These are phyloP conservation scores for Chlorella sp. DNA, from an alignment of 139 green algal species.

Conservation along the genomic window DNA sequence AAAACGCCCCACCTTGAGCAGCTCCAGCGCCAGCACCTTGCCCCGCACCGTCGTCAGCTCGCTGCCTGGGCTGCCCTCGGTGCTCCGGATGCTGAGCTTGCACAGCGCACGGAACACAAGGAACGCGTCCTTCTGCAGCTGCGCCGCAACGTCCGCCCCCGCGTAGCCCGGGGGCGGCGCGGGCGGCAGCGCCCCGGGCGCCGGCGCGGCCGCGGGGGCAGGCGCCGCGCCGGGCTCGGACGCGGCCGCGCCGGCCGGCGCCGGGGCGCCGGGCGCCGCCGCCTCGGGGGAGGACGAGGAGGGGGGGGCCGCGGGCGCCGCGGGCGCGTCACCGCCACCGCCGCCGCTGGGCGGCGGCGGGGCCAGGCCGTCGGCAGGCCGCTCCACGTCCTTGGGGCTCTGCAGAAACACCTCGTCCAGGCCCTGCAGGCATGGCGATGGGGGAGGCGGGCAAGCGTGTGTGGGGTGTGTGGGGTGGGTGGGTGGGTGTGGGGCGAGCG, in stretches of 20 bases:
- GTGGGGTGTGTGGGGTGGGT: no score
- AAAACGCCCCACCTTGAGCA: no score
- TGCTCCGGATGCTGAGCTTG: slow-evolving; percentile 90
- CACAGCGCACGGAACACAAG: slow-evolving; percentile 97
- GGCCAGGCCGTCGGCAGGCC: slow-evolving; percentile 10
- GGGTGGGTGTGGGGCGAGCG: no score
- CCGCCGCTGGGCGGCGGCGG: no score
- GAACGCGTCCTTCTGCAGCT: slow-evolving; percentile 91
- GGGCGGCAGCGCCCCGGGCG: slow-evolving; percentile 14
- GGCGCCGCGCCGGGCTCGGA: not conserved
- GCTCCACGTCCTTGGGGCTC: not conserved
- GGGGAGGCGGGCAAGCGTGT: no score
- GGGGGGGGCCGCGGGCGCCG: no score
- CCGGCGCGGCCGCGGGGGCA: not conserved
- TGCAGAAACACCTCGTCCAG: slow-evolving; percentile 62
- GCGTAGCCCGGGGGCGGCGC: not conserved
- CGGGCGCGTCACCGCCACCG: no score
- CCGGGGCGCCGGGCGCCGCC: no score
- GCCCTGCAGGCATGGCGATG: no score
- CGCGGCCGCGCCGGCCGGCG: no score
- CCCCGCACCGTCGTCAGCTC: slow-evolving; percentile 73
- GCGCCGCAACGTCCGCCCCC: slow-evolving; percentile 8
- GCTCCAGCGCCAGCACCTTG: slow-evolving; percentile 92
- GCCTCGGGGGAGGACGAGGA: no score
- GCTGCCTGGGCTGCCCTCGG: slow-evolving; percentile 49